Base-by-base conservation (phyloP, 2,329 filamentous ascomycete species). In the Fusarium pseudoanthophilum region DNA sequence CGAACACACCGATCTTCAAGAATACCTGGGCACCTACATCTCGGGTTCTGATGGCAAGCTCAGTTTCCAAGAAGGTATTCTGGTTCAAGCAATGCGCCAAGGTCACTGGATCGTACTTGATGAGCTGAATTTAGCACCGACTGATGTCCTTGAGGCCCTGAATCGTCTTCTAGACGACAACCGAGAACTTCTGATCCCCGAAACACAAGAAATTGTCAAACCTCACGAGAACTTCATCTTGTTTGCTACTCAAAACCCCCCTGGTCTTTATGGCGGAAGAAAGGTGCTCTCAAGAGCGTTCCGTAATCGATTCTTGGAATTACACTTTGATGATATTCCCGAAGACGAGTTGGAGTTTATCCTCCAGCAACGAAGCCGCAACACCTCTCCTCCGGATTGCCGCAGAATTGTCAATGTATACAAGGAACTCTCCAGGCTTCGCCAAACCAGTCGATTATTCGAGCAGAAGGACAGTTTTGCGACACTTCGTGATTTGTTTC, bases 31-130 rank as follows among this genome's bases (percentile, higher is more conserved):
- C 24, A 97, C 95, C 0, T 99, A 99, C 76, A 87, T 97, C 3
- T 98, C 96, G 5, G 93, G 92, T 30, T 84, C 91, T 1, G 93
- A 97, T 79, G 97, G 97, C 10, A 93, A 93, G 69, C 86, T 99
- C 46, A 89, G 88, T 16, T 99, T 98, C 78, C 95, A 97, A 80
- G 97, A 99, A 82, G 96, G 96, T 60, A 88, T 98, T 8, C 87
- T 99, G 11, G 95, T 99, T 1, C 93, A 96, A 80, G 96, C 96
- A 9, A 90, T 99, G 80, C 89, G 95, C 51, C 91, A 97, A 80
- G 96, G 96, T 15, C 93, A 97, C 79, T 99, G 96, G 96, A 97
- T 99, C 70, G 95, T 99, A 26, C 90, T 99, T 3, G 96, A 99
- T 79, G 97, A 99, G 81, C 87, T 99, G 64, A 99, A 99, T 79